phyloP scores from a whole-genome alignment of 352 stramenopile species.

The Lagenidium giganteum region DNA sequence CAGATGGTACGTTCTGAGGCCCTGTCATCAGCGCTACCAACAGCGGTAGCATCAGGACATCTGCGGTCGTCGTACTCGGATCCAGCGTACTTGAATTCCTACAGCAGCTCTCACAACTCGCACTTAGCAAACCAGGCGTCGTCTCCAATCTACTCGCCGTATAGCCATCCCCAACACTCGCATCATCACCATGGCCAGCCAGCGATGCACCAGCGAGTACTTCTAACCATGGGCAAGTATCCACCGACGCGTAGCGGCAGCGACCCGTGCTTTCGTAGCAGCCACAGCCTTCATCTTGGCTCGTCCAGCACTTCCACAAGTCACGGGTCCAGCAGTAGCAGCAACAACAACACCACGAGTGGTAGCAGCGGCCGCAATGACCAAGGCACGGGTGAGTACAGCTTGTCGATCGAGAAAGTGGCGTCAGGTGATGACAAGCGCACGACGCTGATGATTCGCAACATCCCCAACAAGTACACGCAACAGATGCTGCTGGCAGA shows the following conservation, averaged over 20 bases:
- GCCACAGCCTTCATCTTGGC: too few species aligned
- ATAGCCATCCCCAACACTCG: too few species aligned
- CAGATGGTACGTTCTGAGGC: too few species aligned
- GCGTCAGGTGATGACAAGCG: conserved; percentile 87
- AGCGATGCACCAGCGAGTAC: conserved; percentile 3
- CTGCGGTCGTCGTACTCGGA: too few species aligned
- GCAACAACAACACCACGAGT: conserved; percentile 21
- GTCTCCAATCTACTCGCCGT: too few species aligned
- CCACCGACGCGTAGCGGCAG: conserved; percentile 14
- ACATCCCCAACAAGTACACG: conserved; percentile 99
- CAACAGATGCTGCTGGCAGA: conserved; percentile 98
- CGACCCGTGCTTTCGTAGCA: conserved; percentile 15
- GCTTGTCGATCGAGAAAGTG: conserved; percentile 70
- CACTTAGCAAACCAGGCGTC: too few species aligned
- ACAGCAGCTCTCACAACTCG: too few species aligned
- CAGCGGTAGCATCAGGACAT: too few species aligned
- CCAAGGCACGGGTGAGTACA: conserved; percentile 69
- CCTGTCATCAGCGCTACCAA: too few species aligned
- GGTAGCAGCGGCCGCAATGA: conserved; percentile 47
- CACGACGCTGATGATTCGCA: conserved; percentile 99
- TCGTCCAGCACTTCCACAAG: too few species aligned
- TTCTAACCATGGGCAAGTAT: neutral
- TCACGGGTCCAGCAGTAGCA: too few species aligned
- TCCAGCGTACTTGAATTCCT: too few species aligned
- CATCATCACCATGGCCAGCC: conserved; percentile 5